Conservation (phyloP, 2,329 filamentous ascomycete genomes). For the Colletotrichum tamarilloi region DNA sequence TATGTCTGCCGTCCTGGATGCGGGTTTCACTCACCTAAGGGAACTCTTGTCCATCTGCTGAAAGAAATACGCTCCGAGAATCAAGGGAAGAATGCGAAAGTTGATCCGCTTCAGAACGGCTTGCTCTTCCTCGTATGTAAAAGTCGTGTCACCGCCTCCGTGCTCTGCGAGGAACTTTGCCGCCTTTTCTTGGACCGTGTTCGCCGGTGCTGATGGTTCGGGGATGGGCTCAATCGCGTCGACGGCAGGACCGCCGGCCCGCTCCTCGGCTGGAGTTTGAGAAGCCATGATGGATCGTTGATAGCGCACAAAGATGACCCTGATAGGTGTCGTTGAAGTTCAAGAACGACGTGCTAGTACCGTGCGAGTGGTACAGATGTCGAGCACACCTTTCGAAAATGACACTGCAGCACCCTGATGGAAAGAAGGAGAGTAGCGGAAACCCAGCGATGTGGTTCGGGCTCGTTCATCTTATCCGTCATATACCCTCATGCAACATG, state of each 20-base stretch:
- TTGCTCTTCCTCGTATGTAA: conserved; percentile 62
- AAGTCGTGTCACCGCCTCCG: conserved; percentile 48
- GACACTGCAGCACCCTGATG: background rate
- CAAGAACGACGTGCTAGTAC: background rate
- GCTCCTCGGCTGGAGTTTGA: background rate
- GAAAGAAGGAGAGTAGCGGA: background rate
- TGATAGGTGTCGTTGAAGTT: background rate
- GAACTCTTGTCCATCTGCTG: conserved; percentile 66
- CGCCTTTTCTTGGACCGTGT: conserved; percentile 50
- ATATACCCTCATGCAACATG: background rate
- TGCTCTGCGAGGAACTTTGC: conserved; percentile 56
- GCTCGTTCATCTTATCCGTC: conserved; percentile 20
- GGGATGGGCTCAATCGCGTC: conserved; percentile 15
- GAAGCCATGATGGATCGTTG: background rate
- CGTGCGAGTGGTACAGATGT: background rate
- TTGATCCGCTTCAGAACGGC: conserved; percentile 60
- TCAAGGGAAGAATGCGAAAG: conserved; percentile 58
- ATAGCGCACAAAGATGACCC: background rate
- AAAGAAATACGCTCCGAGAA: conserved; percentile 68
- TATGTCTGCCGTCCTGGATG: no score
- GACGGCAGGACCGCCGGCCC: background rate
- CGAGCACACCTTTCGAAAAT: background rate
- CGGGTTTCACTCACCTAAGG: conserved; percentile 48
- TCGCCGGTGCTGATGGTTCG: background rate
- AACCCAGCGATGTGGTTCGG: background rate